Conservation (phyloP, 495 filamentous ascomycete genomes). For the Daldinia loculata region DNA sequence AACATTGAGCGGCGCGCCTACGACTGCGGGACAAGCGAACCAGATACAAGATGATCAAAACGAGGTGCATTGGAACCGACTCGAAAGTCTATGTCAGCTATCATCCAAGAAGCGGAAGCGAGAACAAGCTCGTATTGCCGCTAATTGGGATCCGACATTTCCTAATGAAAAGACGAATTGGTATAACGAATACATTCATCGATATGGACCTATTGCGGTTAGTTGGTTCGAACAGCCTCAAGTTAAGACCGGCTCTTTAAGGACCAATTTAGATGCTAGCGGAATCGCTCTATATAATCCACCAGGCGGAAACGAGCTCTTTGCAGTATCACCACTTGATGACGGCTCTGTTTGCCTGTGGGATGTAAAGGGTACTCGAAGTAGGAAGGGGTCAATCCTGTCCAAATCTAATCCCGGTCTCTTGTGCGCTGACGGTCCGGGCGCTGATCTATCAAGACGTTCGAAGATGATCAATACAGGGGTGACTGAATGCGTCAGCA, state of each 20-base stretch:
- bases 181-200: constrained; percentile 88
- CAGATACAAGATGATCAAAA: constrained; percentile 38
- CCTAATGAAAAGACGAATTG: constrained; percentile 74
- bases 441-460: constrained; percentile 52
- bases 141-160: constrained; percentile 84
- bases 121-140: constrained; percentile 64
- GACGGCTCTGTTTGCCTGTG: constrained; percentile 88
- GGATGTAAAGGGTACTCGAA: constrained; percentile 73
- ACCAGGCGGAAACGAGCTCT: constrained; percentile 55
- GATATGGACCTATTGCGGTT: constrained; percentile 75
- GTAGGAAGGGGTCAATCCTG: constrained; percentile 69
- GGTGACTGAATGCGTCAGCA: constrained; percentile 81
- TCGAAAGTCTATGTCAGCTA: constrained; percentile 27
- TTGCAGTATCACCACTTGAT: constrained; percentile 80
- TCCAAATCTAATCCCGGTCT: constrained; percentile 71
- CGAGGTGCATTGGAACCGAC: constrained; percentile 30
- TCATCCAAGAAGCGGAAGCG: constrained; percentile 48
- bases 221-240: constrained; percentile 77
- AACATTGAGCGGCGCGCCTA: constrained; percentile 36
- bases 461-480: constrained; percentile 67
- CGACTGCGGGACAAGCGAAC: constrained; percentile 50
- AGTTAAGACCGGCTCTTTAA: constrained; percentile 42
- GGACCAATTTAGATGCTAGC: constrained; percentile 59
- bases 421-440: constrained; percentile 60
- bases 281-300: constrained; percentile 73